Percentiles rank a stretch among this genome's conserved stretches.
These are phyloP conservation scores for Fremontodendron californicum DNA, from an alignment of 345 rosid species.

Conservation along the genomic window DNA sequence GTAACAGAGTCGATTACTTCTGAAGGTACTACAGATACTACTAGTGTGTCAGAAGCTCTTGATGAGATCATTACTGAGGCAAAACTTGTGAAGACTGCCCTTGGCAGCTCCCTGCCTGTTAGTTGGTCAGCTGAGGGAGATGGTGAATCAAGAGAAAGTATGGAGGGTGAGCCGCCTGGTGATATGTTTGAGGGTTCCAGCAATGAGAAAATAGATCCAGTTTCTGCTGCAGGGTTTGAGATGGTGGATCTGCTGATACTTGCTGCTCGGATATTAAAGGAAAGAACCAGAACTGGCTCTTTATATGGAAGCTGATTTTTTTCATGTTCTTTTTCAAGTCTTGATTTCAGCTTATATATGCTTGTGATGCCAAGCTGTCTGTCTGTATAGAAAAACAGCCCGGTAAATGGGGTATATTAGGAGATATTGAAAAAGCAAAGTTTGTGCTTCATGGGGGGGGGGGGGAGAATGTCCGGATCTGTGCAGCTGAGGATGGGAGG, in stretches of 20 bases:
- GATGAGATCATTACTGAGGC: constrained; percentile 61
- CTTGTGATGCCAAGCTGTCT: not conserved
- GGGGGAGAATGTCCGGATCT: not conserved
- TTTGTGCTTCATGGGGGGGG: no score
- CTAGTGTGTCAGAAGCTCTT: constrained; percentile 38
- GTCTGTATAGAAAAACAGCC: not conserved
- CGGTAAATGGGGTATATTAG: not conserved
- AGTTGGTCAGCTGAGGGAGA: constrained; percentile 86
- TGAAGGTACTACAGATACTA: constrained; percentile 30
- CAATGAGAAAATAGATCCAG: constrained; percentile 55
- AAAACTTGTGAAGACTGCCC: constrained; percentile 77
- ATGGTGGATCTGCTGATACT: constrained; percentile 92
- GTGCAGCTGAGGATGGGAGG: not conserved
- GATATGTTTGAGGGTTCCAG: constrained; percentile 26
- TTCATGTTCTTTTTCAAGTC: not conserved
- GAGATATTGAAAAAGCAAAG: not conserved
- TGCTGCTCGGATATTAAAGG: constrained; percentile 61
- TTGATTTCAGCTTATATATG: not conserved
- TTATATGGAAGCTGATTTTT: not conserved
- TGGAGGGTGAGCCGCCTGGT: constrained; percentile 5
- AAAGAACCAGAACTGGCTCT: constrained; percentile 1
- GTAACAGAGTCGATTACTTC: constrained; percentile 44
- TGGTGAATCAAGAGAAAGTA: constrained; percentile 31
- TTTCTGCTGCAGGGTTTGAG: constrained; percentile 86
- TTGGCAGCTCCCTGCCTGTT: constrained; percentile 76